Base-by-base conservation (phyloP, 805 yeast genomes). In the Barnettozyma wickerhamii region DNA sequence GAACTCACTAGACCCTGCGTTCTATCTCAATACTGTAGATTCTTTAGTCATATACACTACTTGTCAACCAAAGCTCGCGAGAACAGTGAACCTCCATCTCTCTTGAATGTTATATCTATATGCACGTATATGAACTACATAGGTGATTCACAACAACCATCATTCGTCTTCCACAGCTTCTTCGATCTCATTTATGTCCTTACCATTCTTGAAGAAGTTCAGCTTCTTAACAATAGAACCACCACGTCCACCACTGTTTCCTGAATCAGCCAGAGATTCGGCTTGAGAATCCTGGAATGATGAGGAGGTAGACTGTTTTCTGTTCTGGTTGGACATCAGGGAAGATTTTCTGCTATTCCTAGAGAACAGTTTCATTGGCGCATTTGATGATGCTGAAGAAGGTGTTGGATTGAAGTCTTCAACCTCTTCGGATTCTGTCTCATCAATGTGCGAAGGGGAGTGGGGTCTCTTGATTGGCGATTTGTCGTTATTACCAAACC, bases 401-500 rank as follows among this genome's bases (percentile, higher is more conserved):
- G 29, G 18, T 5, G 45, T 10, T 19, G 45, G 49, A 5, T 38
- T 38, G 37, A 40, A 44, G 13, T 52, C 55, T 33, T 56, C 62
- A 15, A 45, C 39, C 9, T 43, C 21, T 5, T 49, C 50, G 2
- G 50, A 55, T 19, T 37, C 38, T 2, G 34, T 31, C 21, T 48
- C 49, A 27, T 27, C 29, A 4, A 37, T 37, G 32, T 45, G 50
- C 2, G 48, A 33, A 12, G 51, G 47, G 13, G 53, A 46, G 2
- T 27, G 30, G 2, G 42, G 21, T 29, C 41, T 41, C 38, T 51
- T 52, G 10, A 45, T 35, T 19, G 58, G 57, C 0, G 59, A 52
- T 33, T 45, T 49, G 7, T 47, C 45, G 30, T 45, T 45, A 7
- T 35, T 35, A 10, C 72, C 71, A 49, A 68, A 63, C 32, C 62